These are phyloP conservation scores for Aspergillus coremiiformis DNA, from an alignment of 495 filamentous ascomycete genomes.

Conservation along the genomic window DNA sequence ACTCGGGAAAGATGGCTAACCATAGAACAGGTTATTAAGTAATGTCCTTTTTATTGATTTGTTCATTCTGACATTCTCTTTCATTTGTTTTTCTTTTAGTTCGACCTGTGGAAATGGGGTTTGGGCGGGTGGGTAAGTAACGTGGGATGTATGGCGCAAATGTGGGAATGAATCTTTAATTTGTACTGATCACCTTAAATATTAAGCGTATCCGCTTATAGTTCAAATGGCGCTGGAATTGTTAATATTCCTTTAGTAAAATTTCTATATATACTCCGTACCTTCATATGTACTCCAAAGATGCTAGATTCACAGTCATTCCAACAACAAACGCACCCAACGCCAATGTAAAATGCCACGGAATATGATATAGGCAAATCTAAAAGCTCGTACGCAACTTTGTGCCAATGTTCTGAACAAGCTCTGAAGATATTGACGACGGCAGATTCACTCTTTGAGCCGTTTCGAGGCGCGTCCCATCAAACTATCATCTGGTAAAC, in stretches of 20 bases:
- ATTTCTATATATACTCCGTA: no score
- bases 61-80: not conserved
- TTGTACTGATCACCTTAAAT: not conserved
- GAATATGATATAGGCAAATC: not conserved
- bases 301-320: not conserved
- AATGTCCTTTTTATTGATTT: no score
- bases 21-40: slow-evolving; percentile 15
- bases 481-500: slow-evolving; percentile 74
- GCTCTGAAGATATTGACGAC: not conserved
- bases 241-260: not conserved
- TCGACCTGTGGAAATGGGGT: not conserved
- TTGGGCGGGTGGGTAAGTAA: not conserved
- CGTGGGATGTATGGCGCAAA: not conserved
- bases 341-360: not conserved
- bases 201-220: not conserved
- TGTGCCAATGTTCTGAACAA: not conserved
- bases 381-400: not conserved
- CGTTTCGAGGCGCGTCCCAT: slow-evolving; percentile 41
- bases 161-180: not conserved
- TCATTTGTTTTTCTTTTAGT: not conserved
- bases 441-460: slow-evolving; percentile 30
- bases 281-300: not conserved
- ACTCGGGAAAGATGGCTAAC: not conserved
- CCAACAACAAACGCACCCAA: not conserved
- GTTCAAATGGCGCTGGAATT: not conserved